These are phyloP conservation scores for Fusarium pseudoanthophilum DNA, from an alignment of 2,329 filamentous ascomycete species.

Conservation along the genomic window DNA sequence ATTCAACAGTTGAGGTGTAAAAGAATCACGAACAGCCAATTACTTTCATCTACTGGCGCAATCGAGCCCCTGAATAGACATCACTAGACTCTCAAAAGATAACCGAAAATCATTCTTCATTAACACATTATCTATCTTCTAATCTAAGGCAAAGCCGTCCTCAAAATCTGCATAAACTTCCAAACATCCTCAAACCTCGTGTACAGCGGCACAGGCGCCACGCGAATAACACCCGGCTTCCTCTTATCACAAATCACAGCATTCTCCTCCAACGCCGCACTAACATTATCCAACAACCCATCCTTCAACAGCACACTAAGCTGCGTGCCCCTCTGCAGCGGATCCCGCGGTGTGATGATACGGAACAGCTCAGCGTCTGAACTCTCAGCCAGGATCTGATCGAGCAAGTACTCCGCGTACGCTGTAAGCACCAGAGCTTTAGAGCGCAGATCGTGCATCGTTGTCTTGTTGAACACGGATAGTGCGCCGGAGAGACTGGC, in stretches of 20 bases:
- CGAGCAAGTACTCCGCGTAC: slow-evolving; percentile 78
- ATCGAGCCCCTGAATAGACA: background rate
- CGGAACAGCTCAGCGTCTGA: slow-evolving; percentile 56
- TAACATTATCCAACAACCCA: slow-evolving; percentile 76
- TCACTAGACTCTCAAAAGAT: rapidly evolving
- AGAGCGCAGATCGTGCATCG: slow-evolving; percentile 73
- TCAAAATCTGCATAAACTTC: slow-evolving; percentile 58
- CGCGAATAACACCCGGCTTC: slow-evolving; percentile 84
- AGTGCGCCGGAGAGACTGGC: slow-evolving; percentile 79
- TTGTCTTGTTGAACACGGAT: slow-evolving; percentile 77
- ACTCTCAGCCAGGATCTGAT: slow-evolving; percentile 53
- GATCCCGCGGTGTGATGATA: slow-evolving; percentile 76
- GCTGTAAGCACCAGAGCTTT: slow-evolving; percentile 80
- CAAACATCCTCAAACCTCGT: slow-evolving; percentile 80
- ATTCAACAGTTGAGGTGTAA: too few species aligned
- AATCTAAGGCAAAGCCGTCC: slow-evolving; percentile 45
- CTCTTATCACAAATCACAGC: slow-evolving; percentile 85
- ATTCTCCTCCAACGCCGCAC: slow-evolving; percentile 69
- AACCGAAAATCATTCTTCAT: slow-evolving; percentile 5
- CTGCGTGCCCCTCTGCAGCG: slow-evolving; percentile 78
- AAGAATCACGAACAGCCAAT: too few species aligned
- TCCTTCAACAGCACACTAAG: slow-evolving; percentile 76
- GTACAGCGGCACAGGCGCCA: slow-evolving; percentile 87
- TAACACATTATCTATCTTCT: slow-evolving; percentile 8
- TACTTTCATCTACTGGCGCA: background rate